These are phyloP conservation scores for Cunninghamia lanceolata DNA, from an alignment of 75 land plant species.

Conservation along the genomic window DNA sequence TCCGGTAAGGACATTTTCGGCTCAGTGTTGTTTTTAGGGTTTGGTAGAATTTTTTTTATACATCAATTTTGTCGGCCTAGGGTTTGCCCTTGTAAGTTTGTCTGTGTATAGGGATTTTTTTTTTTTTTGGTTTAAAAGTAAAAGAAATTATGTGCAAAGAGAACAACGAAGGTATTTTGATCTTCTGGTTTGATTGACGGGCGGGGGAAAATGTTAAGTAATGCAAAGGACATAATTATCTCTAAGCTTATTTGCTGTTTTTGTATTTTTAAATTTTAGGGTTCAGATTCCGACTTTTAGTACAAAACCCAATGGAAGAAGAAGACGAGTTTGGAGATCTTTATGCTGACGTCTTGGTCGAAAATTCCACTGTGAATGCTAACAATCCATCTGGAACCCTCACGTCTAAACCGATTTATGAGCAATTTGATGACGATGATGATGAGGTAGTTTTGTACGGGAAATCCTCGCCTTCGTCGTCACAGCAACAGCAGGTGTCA, in stretches of 20 bases:
- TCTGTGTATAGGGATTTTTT: background rate
- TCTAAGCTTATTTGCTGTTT: background rate
- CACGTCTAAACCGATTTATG: constrained; percentile 1
- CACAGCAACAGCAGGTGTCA: background rate
- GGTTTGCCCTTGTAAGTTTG: background rate
- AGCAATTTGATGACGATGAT: constrained; percentile 8
- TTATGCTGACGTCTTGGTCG: constrained; percentile 55
- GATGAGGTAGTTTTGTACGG: constrained; percentile 43
- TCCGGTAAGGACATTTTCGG: background rate
- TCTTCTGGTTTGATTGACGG: background rate
- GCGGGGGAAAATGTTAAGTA: background rate
- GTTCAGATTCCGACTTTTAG: background rate
- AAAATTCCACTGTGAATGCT: background rate
- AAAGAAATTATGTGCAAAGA: background rate
- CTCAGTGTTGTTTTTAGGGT: background rate
- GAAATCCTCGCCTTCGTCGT: constrained; percentile 1
- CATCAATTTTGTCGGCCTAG: background rate
- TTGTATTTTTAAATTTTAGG: background rate
- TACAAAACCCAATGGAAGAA: constrained; percentile 9
- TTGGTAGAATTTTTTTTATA: background rate
- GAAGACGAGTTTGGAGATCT: constrained; percentile 81
- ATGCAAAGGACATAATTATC: background rate
- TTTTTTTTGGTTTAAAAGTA: too few relatives aligned
- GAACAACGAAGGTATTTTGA: background rate
- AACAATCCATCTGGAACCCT: constrained; percentile 17